phyloP scores from a whole-genome alignment of 208 protist genomes.

The Trypanosoma avium region DNA sequence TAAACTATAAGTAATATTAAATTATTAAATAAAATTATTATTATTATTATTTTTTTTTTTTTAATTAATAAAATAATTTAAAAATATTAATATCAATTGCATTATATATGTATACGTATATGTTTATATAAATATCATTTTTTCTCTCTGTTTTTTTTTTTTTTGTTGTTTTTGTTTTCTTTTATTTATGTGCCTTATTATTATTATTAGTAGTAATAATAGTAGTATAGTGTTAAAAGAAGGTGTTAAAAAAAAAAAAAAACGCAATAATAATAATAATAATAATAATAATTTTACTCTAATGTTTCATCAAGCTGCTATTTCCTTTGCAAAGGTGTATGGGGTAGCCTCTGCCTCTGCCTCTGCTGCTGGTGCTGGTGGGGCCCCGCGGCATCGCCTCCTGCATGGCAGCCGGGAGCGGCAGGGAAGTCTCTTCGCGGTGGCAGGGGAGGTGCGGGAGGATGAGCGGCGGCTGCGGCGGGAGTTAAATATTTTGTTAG shows the following conservation, averaged over 20 bases:
- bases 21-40: slow-evolving; percentile 3
- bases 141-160: too few species aligned
- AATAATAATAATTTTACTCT: neutral
- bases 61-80: too few species aligned
- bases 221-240: neutral
- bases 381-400: slow-evolving; percentile 35
- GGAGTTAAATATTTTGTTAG: slow-evolving; percentile 77
- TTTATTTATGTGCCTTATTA: too few species aligned
- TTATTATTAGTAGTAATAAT: too few species aligned
- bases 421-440: slow-evolving; percentile 71
- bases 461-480: slow-evolving; percentile 73
- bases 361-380: too few species aligned
- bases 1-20: neutral
- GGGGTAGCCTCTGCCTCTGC: slow-evolving; percentile 30
- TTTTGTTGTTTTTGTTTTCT: too few species aligned
- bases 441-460: slow-evolving; percentile 64
- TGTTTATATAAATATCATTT: too few species aligned
- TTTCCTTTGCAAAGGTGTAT: slow-evolving; percentile 63
- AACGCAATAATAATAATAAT: neutral
- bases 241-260: neutral
- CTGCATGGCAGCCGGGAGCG: slow-evolving; percentile 53
- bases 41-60: slow-evolving; percentile 28
- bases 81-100: too few species aligned
- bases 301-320: slow-evolving; percentile 23
- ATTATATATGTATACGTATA: too few species aligned